Evolutionary conservation across 176 grass and related monocot species (phyloP), one percentile per base, ranked within the genome.

Genomic region (Avena sativa): DNA sequence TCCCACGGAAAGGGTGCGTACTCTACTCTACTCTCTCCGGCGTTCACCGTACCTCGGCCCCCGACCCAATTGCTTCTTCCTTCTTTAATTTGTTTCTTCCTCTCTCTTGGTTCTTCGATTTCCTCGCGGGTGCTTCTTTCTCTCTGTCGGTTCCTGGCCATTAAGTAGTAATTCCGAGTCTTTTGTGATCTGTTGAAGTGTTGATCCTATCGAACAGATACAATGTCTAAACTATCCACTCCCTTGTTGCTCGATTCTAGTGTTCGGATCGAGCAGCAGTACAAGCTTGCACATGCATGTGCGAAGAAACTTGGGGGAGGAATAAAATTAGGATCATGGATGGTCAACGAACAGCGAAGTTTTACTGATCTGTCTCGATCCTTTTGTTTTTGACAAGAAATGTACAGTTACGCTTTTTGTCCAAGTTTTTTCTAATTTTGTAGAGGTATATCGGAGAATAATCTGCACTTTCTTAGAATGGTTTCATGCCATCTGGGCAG

Each of bases 1-100:
- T 62, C 74, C 51, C 43, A 76, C 78, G 51, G 20, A 72, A 88
- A 91, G 70, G 81, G 70, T 89, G 47, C 76, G 76, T 70, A 58
- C 75, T 77, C 73, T 52, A 74, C 13, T 75, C 63, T 12, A 66
- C 63, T 66, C 60, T 38, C 64, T 63, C 66, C 28, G 12, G 2
- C 66, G 46, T 43, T 67, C 74, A 3, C 34, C 88, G 84, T 82
- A 66, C 74, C 14, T 47, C 84, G 70, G n/a, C 84, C 11, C 80
- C 60, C 67, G 87, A 86, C 84, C 86, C 79, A 30, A 20, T 83
- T 43, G n/a, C 26, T 44, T 65, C 36, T 20, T 72, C 36, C 67
- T 79, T 7, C 25, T 85, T 83, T 74, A 44, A 19, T 11, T 55
- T 76, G 2, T 60, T 36, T 82, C 6, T 59, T 51, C 55, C 50